Evolutionary conservation across 1,284 basidiomycete species (phyloP), one percentile per base, ranked within the genome.

Genomic region (Rhizoctonia solani): DNA sequence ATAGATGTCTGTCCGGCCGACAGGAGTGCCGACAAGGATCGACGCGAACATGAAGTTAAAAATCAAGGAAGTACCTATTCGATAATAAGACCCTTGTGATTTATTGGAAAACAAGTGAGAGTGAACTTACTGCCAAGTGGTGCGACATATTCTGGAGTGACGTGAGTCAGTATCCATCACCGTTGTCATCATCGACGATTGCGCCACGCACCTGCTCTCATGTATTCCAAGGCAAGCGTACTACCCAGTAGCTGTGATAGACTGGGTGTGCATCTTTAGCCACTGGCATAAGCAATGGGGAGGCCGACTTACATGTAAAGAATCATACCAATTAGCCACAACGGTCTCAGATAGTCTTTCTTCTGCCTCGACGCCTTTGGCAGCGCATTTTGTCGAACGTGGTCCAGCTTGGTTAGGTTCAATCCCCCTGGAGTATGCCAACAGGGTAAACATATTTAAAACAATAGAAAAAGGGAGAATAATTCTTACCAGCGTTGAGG

Each of bases 41-140:
- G 65, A 69, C 23, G 90, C 92, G 74, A 94, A 93, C 39, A 94
- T 79, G 74, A 93, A 92, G 76, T 94, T 94, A 80, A 94, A 94
- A 66, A 94, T 86, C 68, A 94, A 84, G 11, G 90, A 90, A 8
- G 89, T 88, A 2, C 90, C 91, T 44, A 39, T 42, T 27, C n/a
- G 53, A 32, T 9, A 46, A 23, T 47, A 41, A 39, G 29, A 56
- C 37, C 21, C 53, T 34, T 54, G 29, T 46, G 14, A 16, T 71
- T 72, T 19, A 74, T 65, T 4, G 72, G 73, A 3, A 73, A 34
- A 34, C 32, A 34, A 34, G 72, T 59, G 73, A 72, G 49, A 73
- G 29, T 59, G 16, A 5, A 6, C 50, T 42, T 37, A 54, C 54
- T 61, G 21, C 91, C 90, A 8, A 93, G 81, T 8, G 91, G 90